These are phyloP conservation scores for Cenococcum geophilum DNA, from an alignment of 495 filamentous ascomycete genomes.

Conservation along the genomic window DNA sequence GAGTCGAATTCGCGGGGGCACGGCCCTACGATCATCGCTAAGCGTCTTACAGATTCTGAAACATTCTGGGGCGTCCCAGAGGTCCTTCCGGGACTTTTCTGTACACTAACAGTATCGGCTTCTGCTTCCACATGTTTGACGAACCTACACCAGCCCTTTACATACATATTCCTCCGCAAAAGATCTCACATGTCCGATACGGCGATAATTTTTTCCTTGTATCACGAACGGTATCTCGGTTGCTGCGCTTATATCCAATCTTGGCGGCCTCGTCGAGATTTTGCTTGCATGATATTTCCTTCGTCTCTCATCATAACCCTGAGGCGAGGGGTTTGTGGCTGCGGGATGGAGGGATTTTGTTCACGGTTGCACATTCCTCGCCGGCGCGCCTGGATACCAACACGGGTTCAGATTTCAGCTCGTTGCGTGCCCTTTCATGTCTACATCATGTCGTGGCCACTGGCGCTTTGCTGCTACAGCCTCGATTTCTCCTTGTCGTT, in stretches of 20 bases:
- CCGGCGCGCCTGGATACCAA: neutral
- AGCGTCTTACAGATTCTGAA: neutral
- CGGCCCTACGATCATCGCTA: slow-evolving; percentile 29
- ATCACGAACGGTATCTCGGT: slow-evolving; percentile 3
- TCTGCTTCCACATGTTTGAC: slow-evolving; percentile 6
- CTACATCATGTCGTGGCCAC: neutral
- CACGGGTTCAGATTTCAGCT: neutral
- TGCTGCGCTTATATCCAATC: neutral
- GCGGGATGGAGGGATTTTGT: neutral
- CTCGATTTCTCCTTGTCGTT: neutral
- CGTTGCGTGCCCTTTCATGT: neutral
- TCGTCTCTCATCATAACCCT: neutral
- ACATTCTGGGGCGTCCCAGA: neutral
- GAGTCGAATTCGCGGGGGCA: slow-evolving; percentile 25
- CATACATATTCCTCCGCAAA: slow-evolving; percentile 4
- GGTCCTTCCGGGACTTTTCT: slow-evolving; percentile 1
- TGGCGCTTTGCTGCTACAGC: neutral
- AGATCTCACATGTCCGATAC: slow-evolving; percentile 7
- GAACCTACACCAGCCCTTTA: slow-evolving; percentile 2
- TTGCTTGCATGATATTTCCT: neutral
- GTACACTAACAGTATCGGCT: slow-evolving; percentile 4
- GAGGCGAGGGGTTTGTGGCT: neutral
- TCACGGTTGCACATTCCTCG: neutral
- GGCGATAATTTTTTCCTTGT: slow-evolving; percentile 4
- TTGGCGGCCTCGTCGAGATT: neutral